These are phyloP conservation scores for Rosa hybrid DNA, from an alignment of 331 rosid species.

Conservation along the genomic window DNA sequence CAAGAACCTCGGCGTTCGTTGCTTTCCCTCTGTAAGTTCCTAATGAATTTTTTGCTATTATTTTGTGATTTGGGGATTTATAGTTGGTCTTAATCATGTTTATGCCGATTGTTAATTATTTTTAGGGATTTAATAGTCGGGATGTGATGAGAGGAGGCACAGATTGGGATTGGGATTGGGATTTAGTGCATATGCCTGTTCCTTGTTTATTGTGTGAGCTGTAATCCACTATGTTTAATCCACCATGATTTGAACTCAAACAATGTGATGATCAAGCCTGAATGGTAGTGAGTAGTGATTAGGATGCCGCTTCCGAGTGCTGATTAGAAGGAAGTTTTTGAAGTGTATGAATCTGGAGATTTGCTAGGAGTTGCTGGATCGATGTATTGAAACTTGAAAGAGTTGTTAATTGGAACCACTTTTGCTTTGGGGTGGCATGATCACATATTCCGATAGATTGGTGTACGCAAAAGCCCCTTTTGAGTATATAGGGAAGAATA, in stretches of 20 bases:
- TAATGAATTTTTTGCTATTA: too few species aligned
- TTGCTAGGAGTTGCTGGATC: background rate
- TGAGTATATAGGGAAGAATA: background rate
- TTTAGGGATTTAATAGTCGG: background rate
- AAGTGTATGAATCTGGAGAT: background rate
- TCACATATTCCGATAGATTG: slow-evolving; percentile 9
- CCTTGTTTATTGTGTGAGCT: background rate
- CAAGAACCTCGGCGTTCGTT: slow-evolving; percentile 84
- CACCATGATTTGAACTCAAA: background rate
- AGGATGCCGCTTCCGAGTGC: background rate
- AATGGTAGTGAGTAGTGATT: background rate
- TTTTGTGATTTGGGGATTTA: background rate
- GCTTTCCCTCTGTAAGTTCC: slow-evolving; percentile 74
- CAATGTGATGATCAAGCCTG: background rate
- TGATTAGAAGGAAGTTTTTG: background rate
- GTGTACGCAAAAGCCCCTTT: background rate
- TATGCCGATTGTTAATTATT: background rate
- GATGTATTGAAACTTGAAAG: slow-evolving; percentile 17
- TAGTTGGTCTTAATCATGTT: background rate
- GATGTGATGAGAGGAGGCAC: background rate
- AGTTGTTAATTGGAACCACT: background rate
- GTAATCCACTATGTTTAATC: background rate
- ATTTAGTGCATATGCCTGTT: background rate
- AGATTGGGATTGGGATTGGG: background rate
- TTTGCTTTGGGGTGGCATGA: slow-evolving; percentile 5